A percentile compares a stretch with the other conserved stretches of the same genome.
Conservation (phyloP, 140 eudicot genomes). For the Bidens hawaiensis region DNA sequence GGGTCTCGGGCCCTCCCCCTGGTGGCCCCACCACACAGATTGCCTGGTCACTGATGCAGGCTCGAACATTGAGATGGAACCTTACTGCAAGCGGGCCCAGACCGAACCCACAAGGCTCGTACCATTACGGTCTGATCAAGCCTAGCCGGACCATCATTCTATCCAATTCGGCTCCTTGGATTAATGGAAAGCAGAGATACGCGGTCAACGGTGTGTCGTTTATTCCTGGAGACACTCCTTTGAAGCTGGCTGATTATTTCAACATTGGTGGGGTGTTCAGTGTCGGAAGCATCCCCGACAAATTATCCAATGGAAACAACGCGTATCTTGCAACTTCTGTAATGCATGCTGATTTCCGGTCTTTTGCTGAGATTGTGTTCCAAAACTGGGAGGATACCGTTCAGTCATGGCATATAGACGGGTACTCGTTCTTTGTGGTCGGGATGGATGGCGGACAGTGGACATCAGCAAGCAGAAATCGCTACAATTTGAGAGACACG, state of each 20-base stretch:
- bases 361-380: slow-evolving; percentile 81
- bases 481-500: slow-evolving; percentile 80
- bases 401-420: slow-evolving; percentile 92
- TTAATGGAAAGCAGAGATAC: slow-evolving; percentile 77
- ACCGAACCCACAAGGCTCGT: slow-evolving; percentile 98
- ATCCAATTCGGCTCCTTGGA: slow-evolving; percentile 81
- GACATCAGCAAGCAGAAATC: slow-evolving; percentile 62
- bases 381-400: slow-evolving; percentile 88
- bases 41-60: slow-evolving; percentile 70
- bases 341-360: slow-evolving; percentile 73
- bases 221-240: slow-evolving; percentile 68
- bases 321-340: slow-evolving; percentile 77
- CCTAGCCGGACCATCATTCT: slow-evolving; percentile 73
- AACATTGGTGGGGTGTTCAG: slow-evolving; percentile 76
- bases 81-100: slow-evolving; percentile 95
- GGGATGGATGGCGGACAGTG: slow-evolving; percentile 99
- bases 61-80: slow-evolving; percentile 72
- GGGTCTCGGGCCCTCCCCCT: slow-evolving; percentile 75
- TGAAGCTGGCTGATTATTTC: slow-evolving; percentile 85
- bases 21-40: slow-evolving; percentile 85
- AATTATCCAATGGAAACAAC: slow-evolving; percentile 39
- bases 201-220: slow-evolving; percentile 93
- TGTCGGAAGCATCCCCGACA: slow-evolving; percentile 76
- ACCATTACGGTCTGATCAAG: slow-evolving; percentile 87
- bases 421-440: slow-evolving; percentile 92